Base-by-base conservation (phyloP, 2,329 filamentous ascomycete genomes). In the Dactylellina sp. region DNA sequence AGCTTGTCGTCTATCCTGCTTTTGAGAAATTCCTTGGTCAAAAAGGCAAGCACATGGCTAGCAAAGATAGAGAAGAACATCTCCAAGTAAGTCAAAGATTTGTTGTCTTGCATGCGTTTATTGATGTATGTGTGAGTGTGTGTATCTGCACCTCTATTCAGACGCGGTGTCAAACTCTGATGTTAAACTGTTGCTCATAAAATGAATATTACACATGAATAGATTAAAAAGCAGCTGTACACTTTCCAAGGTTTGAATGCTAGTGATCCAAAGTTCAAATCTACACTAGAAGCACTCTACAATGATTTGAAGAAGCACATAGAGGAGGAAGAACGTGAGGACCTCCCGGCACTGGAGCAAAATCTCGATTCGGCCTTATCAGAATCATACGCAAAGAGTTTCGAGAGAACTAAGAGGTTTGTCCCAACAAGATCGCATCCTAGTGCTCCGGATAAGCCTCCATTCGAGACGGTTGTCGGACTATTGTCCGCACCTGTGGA, bases 401-500 rank as follows among this genome's bases (percentile, higher is more conserved):
- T 88, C 71, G 79, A 76, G 1, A 81, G 84, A 1, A 87, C 85
- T 5, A 88, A 88, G 80, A 79, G 80, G 24, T 85, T 88, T 76
- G 83, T 84, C 0, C 86, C 86, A 0, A 82, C 84, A 0, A 82
- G 84, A 22, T 84, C 83, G 37, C 86, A 87, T 78, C 85, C 85
- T 0, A 80, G 77, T n/a, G 82, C 83, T 1, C 84, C 84, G 0
- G 82, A 86, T 71, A 82, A 83, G 37, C 85, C 85, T 1, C 85
- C 84, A 0, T 88, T 87, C 70, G 86, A 88, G 81, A 86, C 84
- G 0, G 84, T 82, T 0, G 83, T 83, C 66, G 86, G 84, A 0
- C 76, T 89, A 20, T 74, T 89, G 79, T 80, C 84, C 0, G 85
- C 86, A 12, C 87, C 87, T 0, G 80, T 89, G 16, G 87, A 89